These are phyloP conservation scores for Lenwebbia sp. DNA, from an alignment of 345 rosid genomes.

Conservation along the genomic window DNA sequence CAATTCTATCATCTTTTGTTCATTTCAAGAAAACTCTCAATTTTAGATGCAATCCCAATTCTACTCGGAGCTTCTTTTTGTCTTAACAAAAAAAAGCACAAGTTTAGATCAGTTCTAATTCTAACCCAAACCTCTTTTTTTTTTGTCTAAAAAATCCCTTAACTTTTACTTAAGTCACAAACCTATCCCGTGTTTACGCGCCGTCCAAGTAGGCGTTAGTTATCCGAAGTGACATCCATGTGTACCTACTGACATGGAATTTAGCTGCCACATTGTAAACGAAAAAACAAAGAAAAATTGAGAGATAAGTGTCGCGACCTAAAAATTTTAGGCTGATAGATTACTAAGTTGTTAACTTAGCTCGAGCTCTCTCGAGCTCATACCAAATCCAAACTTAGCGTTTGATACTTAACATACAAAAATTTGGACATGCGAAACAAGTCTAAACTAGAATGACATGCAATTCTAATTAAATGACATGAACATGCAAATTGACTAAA, in stretches of 20 bases:
- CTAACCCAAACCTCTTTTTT: not conserved
- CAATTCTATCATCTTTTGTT: not conserved
- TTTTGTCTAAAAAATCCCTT: not conserved
- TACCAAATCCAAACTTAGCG: too few species aligned
- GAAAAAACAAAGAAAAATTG: accelerated
- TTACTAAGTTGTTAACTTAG: too few species aligned
- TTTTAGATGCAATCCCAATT: not conserved
- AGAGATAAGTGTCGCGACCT: too few species aligned
- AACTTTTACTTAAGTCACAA: accelerated
- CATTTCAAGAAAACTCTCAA: not conserved
- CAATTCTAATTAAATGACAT: too few species aligned
- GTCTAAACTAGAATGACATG: too few species aligned
- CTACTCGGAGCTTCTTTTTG: accelerated
- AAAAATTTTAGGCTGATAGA: too few species aligned
- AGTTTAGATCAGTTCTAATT: not conserved
- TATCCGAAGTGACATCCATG: not conserved
- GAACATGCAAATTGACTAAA: too few species aligned
- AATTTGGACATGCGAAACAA: too few species aligned
- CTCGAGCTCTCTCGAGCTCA: too few species aligned
- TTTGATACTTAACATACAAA: too few species aligned
- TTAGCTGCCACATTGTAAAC: not conserved
- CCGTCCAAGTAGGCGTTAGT: too few species aligned
- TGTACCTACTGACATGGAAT: not conserved
- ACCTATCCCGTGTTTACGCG: accelerated
- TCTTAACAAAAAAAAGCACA: not conserved